Percentiles rank a stretch among this genome's conserved stretches.
These are phyloP conservation scores for Phyllosticta capitalensis DNA, from an alignment of 2,329 filamentous ascomycete genomes.

Conservation along the genomic window DNA sequence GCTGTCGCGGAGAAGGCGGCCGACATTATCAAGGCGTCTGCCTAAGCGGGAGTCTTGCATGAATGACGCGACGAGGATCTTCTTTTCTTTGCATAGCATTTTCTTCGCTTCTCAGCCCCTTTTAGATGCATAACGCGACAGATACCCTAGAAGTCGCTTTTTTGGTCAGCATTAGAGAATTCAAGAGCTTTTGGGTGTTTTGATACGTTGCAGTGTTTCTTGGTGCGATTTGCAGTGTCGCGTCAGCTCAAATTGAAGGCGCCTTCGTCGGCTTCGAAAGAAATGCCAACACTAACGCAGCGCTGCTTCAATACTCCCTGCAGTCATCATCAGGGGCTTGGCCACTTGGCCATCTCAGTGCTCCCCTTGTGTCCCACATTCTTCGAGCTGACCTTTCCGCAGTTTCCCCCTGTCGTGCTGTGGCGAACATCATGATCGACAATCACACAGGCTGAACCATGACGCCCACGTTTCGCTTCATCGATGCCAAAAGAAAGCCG, in stretches of 20 bases:
- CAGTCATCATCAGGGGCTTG: no score
- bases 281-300: no score
- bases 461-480: background rate
- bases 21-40: slow-evolving; percentile 22
- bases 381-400: no score
- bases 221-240: background rate
- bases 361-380: no score
- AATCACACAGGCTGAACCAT: background rate
- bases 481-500: background rate
- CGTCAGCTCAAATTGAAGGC: no score
- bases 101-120: background rate
- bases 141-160: background rate
- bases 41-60: background rate
- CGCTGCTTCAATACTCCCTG: no score
- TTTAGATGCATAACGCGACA: background rate
- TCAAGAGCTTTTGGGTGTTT: background rate
- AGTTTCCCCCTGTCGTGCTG: no score
- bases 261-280: no score
- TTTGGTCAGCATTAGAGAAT: background rate
- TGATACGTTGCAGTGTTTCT: background rate
- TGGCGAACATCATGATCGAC: background rate
- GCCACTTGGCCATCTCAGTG: no score
- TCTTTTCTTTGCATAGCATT: background rate
- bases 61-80: background rate
- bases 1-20: slow-evolving; percentile 16